Base-by-base conservation (phyloP, 2,329 filamentous ascomycete genomes). In the Scedosporium boydii region DNA sequence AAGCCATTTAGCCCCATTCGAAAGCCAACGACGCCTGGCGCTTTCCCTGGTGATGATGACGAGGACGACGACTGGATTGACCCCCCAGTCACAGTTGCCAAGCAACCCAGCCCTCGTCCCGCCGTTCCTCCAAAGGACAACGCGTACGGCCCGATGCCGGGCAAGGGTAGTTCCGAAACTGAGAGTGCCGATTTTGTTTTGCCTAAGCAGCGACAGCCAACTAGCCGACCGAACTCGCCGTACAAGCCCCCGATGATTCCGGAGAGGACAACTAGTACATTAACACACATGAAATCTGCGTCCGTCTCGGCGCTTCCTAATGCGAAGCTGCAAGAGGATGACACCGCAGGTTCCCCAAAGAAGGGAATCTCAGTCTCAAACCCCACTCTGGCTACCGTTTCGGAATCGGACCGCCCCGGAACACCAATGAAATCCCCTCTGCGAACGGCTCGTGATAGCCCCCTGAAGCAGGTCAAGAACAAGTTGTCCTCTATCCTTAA, bases 401-500 rank as follows among this genome's bases (percentile, higher is more conserved):
- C 72, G 0, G 79, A 81, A 64, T 66, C 70, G 6, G 71, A 71
- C 14, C 68, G 65, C 7, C 70, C 83, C 16, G 68, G 81, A 72
- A 76, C 82, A 72, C 77, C 82, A 66, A 72, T 76, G 2, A 86
- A 85, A 67, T 86, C 85, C 1, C 83, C 83, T 0, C 78, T 81
- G 4, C 76, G 83, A 62, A 77, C 72, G 58, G 79, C 84, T 68
- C 79, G 81, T 6, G 92, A 96, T 67, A 93, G 89, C 63, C 91
- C 91, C 4, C 75, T 97, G 64, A 96, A 93, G 74, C 91, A 95
- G 60, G 93, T 95, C 29, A 98, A 96, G 77, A 91, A 90, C 70
- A 96, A 92, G 72, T 80, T 98, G 58, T 96, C 93, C 57, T 96
- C 93, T 9, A 92, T 96, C 64, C 80, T 97, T 68, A 93, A 92